These are phyloP conservation scores for Pelargonium fulgidum DNA, from an alignment of 441 rosid genomes.

Conservation along the genomic window DNA sequence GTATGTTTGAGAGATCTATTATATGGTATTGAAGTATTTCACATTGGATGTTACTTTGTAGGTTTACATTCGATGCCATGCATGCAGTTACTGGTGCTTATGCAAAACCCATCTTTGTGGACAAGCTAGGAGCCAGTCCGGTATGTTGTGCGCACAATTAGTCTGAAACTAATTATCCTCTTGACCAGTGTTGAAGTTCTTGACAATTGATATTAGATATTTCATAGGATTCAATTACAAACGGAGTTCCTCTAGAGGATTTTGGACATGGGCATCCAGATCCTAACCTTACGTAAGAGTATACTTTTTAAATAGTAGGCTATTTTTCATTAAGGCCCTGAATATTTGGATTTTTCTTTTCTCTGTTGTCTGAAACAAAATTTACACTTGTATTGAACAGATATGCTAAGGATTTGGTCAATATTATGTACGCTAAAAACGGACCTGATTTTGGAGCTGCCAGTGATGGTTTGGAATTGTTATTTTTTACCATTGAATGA, in stretches of 20 bases:
- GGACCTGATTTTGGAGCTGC: conserved; percentile 96
- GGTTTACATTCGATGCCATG: conserved; percentile 93
- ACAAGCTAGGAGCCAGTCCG: conserved; percentile 63
- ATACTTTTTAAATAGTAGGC: conserved; percentile 5
- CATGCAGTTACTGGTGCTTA: conserved; percentile 97
- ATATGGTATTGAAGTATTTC: conserved; percentile 4
- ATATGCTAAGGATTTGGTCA: conserved; percentile 87
- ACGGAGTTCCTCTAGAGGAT: conserved; percentile 87
- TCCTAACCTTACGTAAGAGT: conserved; percentile 86
- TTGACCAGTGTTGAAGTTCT: conserved; percentile 17
- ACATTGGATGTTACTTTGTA: conserved; percentile 25
- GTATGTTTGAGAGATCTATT: neutral
- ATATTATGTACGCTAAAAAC: conserved; percentile 62
- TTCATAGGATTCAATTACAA: conserved; percentile 68
- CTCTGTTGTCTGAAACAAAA: neutral
- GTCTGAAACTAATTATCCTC: conserved; percentile 7
- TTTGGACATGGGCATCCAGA: conserved; percentile 99
- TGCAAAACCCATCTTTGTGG: conserved; percentile 88
- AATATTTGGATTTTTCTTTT: neutral
- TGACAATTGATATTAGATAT: conserved; percentile 25
- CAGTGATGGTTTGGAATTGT: conserved; percentile 65
- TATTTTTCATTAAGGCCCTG: conserved; percentile 11
- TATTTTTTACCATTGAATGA: neutral
- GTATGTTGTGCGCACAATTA: conserved; percentile 32
- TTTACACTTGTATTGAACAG: conserved; percentile 33